phyloP scores from a whole-genome alignment of 148 eudicot species.

The Fagopyrum esculentum region DNA sequence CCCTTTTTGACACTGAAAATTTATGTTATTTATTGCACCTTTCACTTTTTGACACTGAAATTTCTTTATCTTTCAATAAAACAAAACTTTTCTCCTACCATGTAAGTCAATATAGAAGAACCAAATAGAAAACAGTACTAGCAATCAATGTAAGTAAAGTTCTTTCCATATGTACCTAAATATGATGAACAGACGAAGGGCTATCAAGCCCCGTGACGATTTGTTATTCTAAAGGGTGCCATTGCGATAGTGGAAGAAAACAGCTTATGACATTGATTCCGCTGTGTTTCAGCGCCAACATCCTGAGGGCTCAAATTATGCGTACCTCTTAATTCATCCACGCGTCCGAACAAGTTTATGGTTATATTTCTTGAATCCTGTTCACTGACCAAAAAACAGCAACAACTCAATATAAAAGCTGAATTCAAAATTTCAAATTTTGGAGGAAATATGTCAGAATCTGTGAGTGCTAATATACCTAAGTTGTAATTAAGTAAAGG shows the following conservation, averaged over 20 bases:
- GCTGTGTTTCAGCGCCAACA: conserved; percentile 34
- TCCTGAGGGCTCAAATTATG: conserved; percentile 3
- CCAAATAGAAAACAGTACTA: not conserved
- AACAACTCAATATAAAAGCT: no score
- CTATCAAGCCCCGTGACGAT: conserved; percentile 21
- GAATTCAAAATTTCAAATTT: no score
- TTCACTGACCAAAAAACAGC: no score
- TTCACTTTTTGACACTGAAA: no score
- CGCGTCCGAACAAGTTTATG: not conserved
- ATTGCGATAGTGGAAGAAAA: conserved; percentile 44
- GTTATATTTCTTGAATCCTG: no score
- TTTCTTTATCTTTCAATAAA: not conserved
- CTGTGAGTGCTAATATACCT: no score
- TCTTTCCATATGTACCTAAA: conserved; percentile 12
- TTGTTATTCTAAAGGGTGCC: conserved; percentile 52
- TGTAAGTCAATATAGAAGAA: not conserved
- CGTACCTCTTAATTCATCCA: not conserved
- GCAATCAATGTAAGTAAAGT: not conserved
- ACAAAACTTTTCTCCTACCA: not conserved
- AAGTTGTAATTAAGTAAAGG: no score
- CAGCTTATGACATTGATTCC: conserved; percentile 34
- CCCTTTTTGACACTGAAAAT: no score
- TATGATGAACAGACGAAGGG: conserved; percentile 3
- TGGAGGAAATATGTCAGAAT: no score
- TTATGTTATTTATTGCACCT: no score